Evolutionary conservation across 1,284 basidiomycete species (phyloP).

Genomic region (Coniferiporia weirii): DNA sequence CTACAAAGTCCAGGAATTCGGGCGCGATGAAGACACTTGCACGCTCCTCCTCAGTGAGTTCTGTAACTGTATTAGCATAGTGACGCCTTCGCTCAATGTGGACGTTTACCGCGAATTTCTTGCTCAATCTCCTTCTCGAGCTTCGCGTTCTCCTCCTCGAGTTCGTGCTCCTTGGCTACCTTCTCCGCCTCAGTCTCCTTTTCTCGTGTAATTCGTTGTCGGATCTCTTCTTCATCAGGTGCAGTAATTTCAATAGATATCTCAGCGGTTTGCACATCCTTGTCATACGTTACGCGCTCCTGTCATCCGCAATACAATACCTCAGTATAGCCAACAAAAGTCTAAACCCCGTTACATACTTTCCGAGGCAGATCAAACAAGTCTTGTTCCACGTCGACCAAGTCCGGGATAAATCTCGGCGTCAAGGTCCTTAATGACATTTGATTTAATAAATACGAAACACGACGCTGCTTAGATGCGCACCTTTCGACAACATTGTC

Average conservation of each 20-base stretch:
- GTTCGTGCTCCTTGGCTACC: conserved; percentile 67
- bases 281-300: conserved; percentile 91
- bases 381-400: conserved; percentile 83
- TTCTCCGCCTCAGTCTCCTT: conserved; percentile 64
- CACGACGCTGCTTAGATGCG: conserved; percentile 21
- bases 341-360: conserved; percentile 35
- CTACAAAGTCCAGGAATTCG: conserved; percentile 91
- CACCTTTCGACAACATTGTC: conserved; percentile 67
- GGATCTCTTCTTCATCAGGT: conserved; percentile 67
- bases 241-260: conserved; percentile 43
- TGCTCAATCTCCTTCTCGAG: conserved; percentile 79
- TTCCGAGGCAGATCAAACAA: conserved; percentile 86
- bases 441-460: conserved; percentile 9
- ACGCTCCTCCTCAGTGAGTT: conserved; percentile 81
- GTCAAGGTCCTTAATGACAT: conserved; percentile 46
- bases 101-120: conserved; percentile 64
- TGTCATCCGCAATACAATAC: conserved; percentile 26
- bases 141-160: conserved; percentile 75
- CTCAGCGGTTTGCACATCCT: conserved; percentile 86
- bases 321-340: conserved; percentile 3
- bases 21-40: conserved; percentile 76
- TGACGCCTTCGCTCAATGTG: neutral
- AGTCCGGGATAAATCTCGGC: conserved; percentile 62
- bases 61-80: conserved; percentile 34
- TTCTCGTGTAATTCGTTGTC: conserved; percentile 63